phyloP scores from a whole-genome alignment of 495 filamentous ascomycete species.

The Penicillium cosmopolitanum region DNA sequence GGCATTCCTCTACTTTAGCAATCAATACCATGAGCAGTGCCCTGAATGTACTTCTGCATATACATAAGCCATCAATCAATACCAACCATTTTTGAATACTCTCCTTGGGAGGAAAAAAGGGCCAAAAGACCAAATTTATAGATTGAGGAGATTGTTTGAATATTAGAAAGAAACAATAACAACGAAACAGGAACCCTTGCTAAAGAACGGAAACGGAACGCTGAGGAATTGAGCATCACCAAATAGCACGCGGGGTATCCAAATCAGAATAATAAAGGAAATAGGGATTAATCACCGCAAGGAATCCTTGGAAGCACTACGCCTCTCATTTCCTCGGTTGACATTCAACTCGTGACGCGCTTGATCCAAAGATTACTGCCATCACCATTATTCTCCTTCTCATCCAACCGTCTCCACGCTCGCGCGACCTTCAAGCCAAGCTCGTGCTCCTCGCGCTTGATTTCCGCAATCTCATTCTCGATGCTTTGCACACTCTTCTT shows the following conservation, averaged over 20 bases:
- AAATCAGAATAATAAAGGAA: constrained; percentile 6
- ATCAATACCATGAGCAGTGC: constrained; percentile 9
- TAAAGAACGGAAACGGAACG: constrained; percentile 6
- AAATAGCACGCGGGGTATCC: constrained; percentile 20
- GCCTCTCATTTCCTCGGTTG: not conserved
- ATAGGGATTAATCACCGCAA: not conserved
- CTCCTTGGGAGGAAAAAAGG: too few species aligned
- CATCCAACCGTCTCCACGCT: constrained; percentile 76
- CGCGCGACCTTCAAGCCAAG: constrained; percentile 80
- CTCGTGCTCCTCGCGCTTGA: constrained; percentile 82
- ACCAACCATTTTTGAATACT: constrained; percentile 2
- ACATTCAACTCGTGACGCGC: constrained; percentile 58
- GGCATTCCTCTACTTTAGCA: constrained; percentile 12
- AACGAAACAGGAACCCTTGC: constrained; percentile 4
- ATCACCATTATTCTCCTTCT: constrained; percentile 69
- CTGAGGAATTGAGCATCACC: constrained; percentile 6
- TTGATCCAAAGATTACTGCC: constrained; percentile 82
- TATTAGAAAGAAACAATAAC: not conserved
- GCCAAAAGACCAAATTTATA: too few species aligned
- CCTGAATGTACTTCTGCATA: constrained; percentile 3
- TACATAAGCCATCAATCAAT: not conserved
- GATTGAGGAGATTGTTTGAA: not conserved
- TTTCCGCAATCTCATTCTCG: constrained; percentile 75
- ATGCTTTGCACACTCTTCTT: constrained; percentile 73
- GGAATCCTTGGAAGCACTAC: not conserved